These are phyloP conservation scores for Penicillium expansum DNA, from an alignment of 2,329 filamentous ascomycete species.

Conservation along the genomic window DNA sequence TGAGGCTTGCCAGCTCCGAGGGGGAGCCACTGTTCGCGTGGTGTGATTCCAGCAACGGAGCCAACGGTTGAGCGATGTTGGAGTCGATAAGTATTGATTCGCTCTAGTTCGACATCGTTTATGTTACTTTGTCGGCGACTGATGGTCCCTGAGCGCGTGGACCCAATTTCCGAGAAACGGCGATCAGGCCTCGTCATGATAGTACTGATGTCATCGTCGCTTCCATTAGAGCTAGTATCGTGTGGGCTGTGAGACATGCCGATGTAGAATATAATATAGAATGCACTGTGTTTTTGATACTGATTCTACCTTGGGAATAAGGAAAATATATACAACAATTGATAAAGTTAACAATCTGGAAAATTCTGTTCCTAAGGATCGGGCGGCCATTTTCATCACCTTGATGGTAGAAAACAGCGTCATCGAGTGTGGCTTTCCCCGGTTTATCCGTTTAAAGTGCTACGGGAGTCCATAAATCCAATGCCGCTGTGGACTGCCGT, in stretches of 20 bases:
- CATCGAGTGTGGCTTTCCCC: constrained; percentile 10
- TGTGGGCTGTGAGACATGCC: constrained; percentile 8
- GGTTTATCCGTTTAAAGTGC: constrained; percentile 7
- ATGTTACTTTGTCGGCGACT: constrained; percentile 23
- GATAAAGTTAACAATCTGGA: not conserved
- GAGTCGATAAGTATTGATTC: constrained; percentile 29
- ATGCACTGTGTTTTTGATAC: not conserved
- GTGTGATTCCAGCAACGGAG: constrained; percentile 16
- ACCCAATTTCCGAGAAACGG: not conserved
- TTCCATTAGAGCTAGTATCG: constrained; percentile 1
- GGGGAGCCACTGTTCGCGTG: constrained; percentile 27
- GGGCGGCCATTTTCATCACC: not conserved
- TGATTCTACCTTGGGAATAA: no score
- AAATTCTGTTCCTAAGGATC: not conserved
- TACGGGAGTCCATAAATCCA: not conserved
- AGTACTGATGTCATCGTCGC: constrained; percentile 7
- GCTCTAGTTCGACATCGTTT: constrained; percentile 26
- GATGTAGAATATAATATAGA: not conserved
- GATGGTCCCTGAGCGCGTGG: constrained; percentile 2
- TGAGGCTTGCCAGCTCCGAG: constrained; percentile 28
- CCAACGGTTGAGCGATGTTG: constrained; percentile 30
- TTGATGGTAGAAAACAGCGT: constrained; percentile 7
- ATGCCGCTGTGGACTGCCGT: not conserved
- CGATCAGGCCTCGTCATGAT: not conserved
- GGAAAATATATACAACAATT: no score